Evolutionary conservation across 257 asterid genomes (phyloP), one percentile per base, ranked within the genome.

Genomic region (Lithospermum erythrorhizon): DNA sequence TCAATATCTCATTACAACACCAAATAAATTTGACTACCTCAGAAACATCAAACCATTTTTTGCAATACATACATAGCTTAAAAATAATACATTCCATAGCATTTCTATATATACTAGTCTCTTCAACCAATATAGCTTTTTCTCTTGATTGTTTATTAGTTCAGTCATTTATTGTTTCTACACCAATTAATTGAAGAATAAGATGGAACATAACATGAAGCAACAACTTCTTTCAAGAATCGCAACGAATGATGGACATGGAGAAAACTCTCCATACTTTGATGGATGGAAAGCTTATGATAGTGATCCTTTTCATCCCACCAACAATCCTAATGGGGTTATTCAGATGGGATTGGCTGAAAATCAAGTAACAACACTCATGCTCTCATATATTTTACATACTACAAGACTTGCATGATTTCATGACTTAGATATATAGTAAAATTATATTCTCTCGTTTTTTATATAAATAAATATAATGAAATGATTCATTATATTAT

Each of bases 231-330:
- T 76, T 55, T 76, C 81, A 3, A 76, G 73, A 55, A 73, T 76
- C 0, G 81, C 78, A 10, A 72, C 71, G 15, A 59, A 23, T 35
- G 78, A 73, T 64, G 76, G 81, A 1, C 81, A 76, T 66, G 81
- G 81, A 1, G 81, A 76, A 63, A 69, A 66, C 37, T 72, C 78
- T 9, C 68, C 76, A 1, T 76, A 76, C 37, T 76, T 76, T 59
- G 81, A 76, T 37, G 81, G 81, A 21, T 76, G 81, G 81, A 76
- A 76, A 53, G 81, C 76, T n/a, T 76, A 76, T 32, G 81, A 73
- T 16, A 69, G 48, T 57, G 62, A 76, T 47, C 81, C 81, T 53
- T 76, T 62, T 59, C 72, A 69, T 45, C 41, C 73, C 13, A 56
- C 17, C 4, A n/a, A 21, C 6, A 74, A 70, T 41, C 70, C 58